phyloP scores from a whole-genome alignment of 1,284 basidiomycete genomes.

The Fereydounia khargensis region DNA sequence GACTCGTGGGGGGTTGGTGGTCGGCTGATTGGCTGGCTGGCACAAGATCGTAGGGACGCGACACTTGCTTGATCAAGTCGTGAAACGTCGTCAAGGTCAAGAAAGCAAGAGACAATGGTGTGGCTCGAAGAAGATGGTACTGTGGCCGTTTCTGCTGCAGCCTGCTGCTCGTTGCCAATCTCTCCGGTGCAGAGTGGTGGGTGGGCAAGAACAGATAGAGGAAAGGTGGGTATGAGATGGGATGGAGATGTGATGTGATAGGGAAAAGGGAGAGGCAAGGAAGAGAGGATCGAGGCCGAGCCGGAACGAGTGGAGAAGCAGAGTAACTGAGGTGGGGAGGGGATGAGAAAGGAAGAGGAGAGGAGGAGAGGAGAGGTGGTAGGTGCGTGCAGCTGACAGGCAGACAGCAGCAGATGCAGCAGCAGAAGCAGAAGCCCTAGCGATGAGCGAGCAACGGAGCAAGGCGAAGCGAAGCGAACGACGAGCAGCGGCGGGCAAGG shows the following conservation, averaged over 20 bases:
- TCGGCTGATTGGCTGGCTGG: background rate
- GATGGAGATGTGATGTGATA: background rate
- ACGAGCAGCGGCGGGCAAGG: background rate
- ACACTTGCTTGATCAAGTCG: conserved; percentile 2
- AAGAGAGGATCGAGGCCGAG: conserved; percentile 3
- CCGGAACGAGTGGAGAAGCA: no score
- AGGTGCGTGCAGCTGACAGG: background rate
- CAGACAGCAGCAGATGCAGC: background rate
- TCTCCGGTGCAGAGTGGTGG: no score
- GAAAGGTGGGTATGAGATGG: background rate
- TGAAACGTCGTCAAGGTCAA: background rate
- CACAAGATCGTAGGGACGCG: background rate
- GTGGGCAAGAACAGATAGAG: background rate
- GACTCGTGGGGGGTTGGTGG: no score
- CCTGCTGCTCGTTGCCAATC: no score
- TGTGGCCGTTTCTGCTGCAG: no score
- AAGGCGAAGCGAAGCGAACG: background rate
- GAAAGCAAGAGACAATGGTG: background rate
- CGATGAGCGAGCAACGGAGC: background rate
- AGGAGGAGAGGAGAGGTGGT: background rate
- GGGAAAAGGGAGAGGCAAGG: conserved; percentile 1
- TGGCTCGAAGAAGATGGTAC: background rate
- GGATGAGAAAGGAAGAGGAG: conserved; percentile 3
- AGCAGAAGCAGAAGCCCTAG: background rate
- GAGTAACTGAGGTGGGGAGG: no score